Conservation (phyloP, 2,329 filamentous ascomycete species). For the Neurospora crassa region DNA sequence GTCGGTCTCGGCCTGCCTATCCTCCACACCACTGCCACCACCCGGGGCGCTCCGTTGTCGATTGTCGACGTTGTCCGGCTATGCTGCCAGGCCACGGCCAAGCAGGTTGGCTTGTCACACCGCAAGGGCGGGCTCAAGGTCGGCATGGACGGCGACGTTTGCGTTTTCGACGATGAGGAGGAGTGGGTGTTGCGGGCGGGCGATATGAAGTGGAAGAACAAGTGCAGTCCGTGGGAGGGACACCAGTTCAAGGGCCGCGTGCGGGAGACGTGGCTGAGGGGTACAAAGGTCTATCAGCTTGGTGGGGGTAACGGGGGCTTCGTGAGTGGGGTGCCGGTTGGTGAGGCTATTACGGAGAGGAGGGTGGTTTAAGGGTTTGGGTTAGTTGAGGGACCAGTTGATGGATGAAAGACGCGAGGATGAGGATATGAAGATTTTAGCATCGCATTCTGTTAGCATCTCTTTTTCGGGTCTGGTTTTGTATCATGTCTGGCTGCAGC, state of each 20-base stretch:
- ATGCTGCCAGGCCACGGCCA: conserved; percentile 78
- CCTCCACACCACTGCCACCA: conserved; percentile 66
- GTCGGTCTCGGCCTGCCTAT: conserved; percentile 90
- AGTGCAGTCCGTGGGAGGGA: conserved; percentile 83
- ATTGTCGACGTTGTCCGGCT: conserved; percentile 75
- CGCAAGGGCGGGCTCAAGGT: conserved; percentile 72
- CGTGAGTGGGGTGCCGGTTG: conserved; percentile 36
- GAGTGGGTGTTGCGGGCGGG: conserved; percentile 63
- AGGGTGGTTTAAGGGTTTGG: conserved; percentile 27
- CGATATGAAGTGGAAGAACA: conserved; percentile 92
- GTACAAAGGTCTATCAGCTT: conserved; percentile 62
- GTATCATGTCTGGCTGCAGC: background rate
- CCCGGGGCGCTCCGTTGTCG: conserved; percentile 43
- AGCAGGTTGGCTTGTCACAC: conserved; percentile 75
- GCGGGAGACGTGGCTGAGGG: conserved; percentile 76
- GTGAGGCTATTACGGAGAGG: conserved; percentile 52
- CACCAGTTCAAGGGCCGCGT: conserved; percentile 70
- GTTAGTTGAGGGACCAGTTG: background rate
- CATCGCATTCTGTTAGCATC: background rate
- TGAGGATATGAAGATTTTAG: background rate
- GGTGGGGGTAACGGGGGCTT: conserved; percentile 45
- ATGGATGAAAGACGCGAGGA: background rate
- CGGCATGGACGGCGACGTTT: conserved; percentile 84
- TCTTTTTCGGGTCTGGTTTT: background rate
- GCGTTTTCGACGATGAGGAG: conserved; percentile 80